Base-by-base conservation (phyloP, 2,329 filamentous ascomycete species). In the Aureobasidium zeae region DNA sequence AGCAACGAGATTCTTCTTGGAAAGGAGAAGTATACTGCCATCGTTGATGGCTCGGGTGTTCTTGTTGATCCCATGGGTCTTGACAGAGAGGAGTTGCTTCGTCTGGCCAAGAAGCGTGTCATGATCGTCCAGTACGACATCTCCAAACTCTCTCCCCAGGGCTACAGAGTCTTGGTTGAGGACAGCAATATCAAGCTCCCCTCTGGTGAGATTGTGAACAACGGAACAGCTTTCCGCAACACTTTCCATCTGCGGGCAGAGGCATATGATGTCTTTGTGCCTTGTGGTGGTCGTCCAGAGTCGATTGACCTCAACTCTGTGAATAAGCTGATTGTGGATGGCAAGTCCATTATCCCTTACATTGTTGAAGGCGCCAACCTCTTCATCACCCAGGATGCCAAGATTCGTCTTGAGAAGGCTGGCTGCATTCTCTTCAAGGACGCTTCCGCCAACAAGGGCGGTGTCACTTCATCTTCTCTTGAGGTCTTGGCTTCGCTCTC, bases 301-400 rank as follows among this genome's bases (percentile, higher is more conserved):
- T 95, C 89, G 1, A 94, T 98, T 53, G 89, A 98, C 61, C 77
- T 96, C 47, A 82, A 85, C 45, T 86, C 82, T 6, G 89, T 88
- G 49, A 81, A 76, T 66, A 86, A 83, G 62, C 76, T 98, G 50
- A 96, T 98, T 64, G 79, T 82, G 60, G 79, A 94, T 50, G 87
- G 88, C 67, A 95, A 94, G 70, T 74, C 76, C 16, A 77, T 75
- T 9, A 83, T 98, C 48, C 88, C 89, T 1, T 98, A 93, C 68
- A 91, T 98, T 43, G 89, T 98, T 32, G 91, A 98, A 67, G 91
- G 91, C 42, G 91, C 91, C 64, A 98, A 96, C 63, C 73, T 98
- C 44, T 98, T 98, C 76, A 93, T 98, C 67, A 95, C 91, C 1
- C 91, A 98, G 65, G 91, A 98, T 57, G 89, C 89, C 55, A 96